These are phyloP conservation scores for Bremia lactucae DNA, from an alignment of 352 stramenopile genomes.

Conservation along the genomic window DNA sequence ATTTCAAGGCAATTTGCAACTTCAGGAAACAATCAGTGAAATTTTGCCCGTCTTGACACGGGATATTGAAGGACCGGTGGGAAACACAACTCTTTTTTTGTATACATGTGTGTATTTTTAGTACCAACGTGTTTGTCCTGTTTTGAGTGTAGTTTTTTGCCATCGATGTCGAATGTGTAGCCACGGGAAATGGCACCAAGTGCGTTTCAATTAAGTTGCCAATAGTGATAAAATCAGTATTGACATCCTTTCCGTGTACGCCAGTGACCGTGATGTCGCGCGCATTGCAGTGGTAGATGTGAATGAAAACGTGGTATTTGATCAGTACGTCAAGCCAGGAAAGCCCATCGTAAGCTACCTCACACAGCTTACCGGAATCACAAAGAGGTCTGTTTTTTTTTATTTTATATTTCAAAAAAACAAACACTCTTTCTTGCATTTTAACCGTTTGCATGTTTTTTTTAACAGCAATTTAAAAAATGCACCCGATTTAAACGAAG, in stretches of 20 bases:
- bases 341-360: conserved; percentile 86
- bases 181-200: conserved; percentile 70
- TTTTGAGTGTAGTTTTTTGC: conserved; percentile 85
- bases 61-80: conserved; percentile 68
- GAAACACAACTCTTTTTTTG: neutral
- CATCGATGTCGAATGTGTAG: conserved; percentile 90
- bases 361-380: conserved; percentile 84
- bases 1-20: conserved; percentile 57
- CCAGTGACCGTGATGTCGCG: conserved; percentile 82
- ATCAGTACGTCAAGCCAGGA: conserved; percentile 80
- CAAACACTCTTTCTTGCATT: too few species aligned
- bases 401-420: too few species aligned
- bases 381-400: conserved; percentile 49
- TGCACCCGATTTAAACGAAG: conserved; percentile 60
- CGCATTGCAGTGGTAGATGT: conserved; percentile 85
- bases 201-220: conserved; percentile 18
- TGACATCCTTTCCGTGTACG: neutral
- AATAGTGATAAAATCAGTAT: neutral
- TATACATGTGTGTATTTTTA: neutral
- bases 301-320: conserved; percentile 76
- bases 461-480: conserved; percentile 43
- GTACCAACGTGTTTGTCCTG: neutral
- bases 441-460: too few species aligned
- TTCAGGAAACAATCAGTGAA: conserved; percentile 65
- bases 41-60: conserved; percentile 64